phyloP scores from a whole-genome alignment of 805 yeast species.

The Vanderwaltozyma polyspora region DNA sequence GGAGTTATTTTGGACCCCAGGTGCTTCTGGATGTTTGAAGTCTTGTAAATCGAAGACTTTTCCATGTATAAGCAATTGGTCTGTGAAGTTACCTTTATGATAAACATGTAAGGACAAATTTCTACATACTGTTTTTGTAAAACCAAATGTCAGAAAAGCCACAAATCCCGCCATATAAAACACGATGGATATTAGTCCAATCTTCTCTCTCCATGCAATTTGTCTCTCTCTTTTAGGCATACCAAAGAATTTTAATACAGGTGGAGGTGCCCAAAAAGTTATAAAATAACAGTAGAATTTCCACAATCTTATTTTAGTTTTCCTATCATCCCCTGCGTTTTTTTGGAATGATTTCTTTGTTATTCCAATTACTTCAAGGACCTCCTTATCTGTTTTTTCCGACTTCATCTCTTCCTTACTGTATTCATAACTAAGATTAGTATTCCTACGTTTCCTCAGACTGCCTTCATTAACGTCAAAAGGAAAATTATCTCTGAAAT shows the following conservation, averaged over 20 bases:
- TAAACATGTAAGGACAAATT: conserved; percentile 36
- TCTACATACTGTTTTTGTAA: conserved; percentile 71
- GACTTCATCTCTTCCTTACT: too few relatives aligned
- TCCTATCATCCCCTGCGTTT: conserved; percentile 4
- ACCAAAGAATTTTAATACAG: conserved; percentile 48
- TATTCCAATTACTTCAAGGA: too few relatives aligned
- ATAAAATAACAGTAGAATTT: conserved; percentile 62
- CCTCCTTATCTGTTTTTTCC: too few relatives aligned
- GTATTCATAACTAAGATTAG: too few relatives aligned
- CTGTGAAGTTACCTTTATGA: conserved; percentile 40
- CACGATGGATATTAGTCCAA: conserved; percentile 71
- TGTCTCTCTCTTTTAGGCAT: conserved; percentile 71
- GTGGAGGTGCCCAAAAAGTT: conserved; percentile 89
- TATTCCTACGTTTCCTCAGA: too few relatives aligned
- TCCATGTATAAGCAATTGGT: conserved; percentile 64
- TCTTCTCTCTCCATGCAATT: conserved; percentile 94
- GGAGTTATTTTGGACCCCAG: conserved; percentile 58
- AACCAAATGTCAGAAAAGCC: conserved; percentile 82
- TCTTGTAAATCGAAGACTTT: conserved; percentile 55
- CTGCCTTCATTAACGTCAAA: too few relatives aligned
- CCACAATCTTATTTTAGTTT: conserved; percentile 38
- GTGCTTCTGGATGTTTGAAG: conserved; percentile 69
- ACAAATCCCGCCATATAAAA: conserved; percentile 61
- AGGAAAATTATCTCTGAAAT: too few relatives aligned
- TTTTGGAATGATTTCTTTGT: not conserved